A percentile compares a stretch with the other conserved stretches of the same genome.
Conservation (phyloP, 176 grass and related monocot genomes). For the Poa pratensis region DNA sequence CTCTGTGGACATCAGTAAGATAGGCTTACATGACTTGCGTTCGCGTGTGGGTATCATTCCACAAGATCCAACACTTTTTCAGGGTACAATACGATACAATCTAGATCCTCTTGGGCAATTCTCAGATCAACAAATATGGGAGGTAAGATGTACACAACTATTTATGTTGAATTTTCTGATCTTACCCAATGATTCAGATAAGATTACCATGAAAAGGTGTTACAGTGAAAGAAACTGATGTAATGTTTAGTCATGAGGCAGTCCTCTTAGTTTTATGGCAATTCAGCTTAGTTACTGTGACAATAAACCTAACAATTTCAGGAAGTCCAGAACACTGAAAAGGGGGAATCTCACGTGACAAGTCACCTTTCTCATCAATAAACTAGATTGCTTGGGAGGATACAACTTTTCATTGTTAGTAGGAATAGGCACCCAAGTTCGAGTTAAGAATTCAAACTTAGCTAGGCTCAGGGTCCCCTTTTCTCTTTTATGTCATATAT, state of each 20-base stretch:
- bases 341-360: neutral
- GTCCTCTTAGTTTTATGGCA: neutral
- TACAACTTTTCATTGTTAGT: neutral
- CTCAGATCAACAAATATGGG: conserved; percentile 82
- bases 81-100: conserved; percentile 85
- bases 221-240: conserved; percentile 20
- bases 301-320: neutral
- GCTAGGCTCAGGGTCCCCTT: neutral
- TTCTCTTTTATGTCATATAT: conserved; percentile 5
- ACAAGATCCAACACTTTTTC: conserved; percentile 93
- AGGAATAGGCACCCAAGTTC: neutral
- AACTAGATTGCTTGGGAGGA: neutral
- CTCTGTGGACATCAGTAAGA: conserved; percentile 55
- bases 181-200: neutral
- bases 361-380: neutral
- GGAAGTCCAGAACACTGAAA: neutral
- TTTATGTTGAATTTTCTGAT: neutral
- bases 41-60: conserved; percentile 92
- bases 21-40: conserved; percentile 89
- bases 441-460: neutral
- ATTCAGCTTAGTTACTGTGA: neutral
- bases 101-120: conserved; percentile 75
- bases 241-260: conserved; percentile 2
- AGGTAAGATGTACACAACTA: conserved; percentile 50
- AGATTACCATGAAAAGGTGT: conserved; percentile 23